Conservation (phyloP, 441 rosid species). For the Lepidium campestre region DNA sequence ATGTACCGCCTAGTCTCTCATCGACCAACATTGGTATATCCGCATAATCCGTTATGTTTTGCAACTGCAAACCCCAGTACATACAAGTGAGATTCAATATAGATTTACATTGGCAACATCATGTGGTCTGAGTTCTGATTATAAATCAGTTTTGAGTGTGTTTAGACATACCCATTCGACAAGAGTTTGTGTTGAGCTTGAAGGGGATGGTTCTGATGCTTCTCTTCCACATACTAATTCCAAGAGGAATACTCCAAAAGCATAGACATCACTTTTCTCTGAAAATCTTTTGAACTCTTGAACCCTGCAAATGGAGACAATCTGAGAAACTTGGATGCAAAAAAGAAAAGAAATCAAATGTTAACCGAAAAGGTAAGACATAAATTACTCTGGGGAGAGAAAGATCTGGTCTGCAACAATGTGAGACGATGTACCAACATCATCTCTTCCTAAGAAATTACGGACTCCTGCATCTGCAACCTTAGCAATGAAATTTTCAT, state of each 20-base stretch:
- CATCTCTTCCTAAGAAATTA: constrained; percentile 67
- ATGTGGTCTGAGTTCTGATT: neutral
- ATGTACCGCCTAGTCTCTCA: constrained; percentile 46
- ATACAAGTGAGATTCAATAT: neutral
- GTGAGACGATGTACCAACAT: constrained; percentile 82
- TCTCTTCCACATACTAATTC: constrained; percentile 61
- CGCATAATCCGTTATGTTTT: constrained; percentile 45
- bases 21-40: constrained; percentile 43
- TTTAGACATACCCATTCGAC: constrained; percentile 70
- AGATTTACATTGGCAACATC: neutral
- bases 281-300: constrained; percentile 61
- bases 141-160: neutral
- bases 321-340: constrained; percentile 5
- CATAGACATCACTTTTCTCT: constrained; percentile 64
- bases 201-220: constrained; percentile 48
- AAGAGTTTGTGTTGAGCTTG: constrained; percentile 51
- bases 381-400: constrained; percentile 81
- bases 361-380: neutral
- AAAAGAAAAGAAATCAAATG: neutral
- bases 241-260: constrained; percentile 70
- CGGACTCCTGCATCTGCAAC: constrained; percentile 74
- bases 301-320: constrained; percentile 32
- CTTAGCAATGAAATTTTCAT: constrained; percentile 59
- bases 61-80: constrained; percentile 42
- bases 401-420: constrained; percentile 68